Evolutionary conservation across 2,329 filamentous ascomycete species (phyloP).

Genomic region (Xylaria sp.): DNA sequence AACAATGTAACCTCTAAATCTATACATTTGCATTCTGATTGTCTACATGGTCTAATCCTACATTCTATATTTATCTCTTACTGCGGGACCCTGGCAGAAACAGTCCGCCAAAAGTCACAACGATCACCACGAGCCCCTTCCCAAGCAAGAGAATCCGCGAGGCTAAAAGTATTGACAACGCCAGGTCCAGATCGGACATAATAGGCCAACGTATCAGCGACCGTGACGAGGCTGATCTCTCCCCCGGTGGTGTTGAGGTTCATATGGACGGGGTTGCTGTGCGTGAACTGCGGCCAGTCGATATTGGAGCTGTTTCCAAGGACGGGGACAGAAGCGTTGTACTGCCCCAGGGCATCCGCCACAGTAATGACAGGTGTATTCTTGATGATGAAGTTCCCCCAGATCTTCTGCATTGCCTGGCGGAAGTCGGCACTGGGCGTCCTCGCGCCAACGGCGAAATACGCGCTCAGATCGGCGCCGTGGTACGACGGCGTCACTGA

Average conservation of each 20-base stretch:
- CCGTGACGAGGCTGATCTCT: slow-evolving; percentile 34
- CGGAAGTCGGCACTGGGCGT: slow-evolving; percentile 50
- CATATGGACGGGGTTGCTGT: slow-evolving; percentile 53
- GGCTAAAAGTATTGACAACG: slow-evolving; percentile 45
- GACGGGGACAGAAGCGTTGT: slow-evolving; percentile 49
- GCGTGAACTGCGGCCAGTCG: slow-evolving; percentile 51
- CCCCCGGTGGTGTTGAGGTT: slow-evolving; percentile 59
- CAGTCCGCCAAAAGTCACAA: slow-evolving; percentile 46
- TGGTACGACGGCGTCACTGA: slow-evolving; percentile 52
- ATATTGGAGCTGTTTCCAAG: slow-evolving; percentile 41
- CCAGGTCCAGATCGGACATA: slow-evolving; percentile 43
- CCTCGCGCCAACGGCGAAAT: slow-evolving; percentile 48
- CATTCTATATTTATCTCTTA: slow-evolving; percentile 16
- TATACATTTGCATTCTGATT: slow-evolving; percentile 2
- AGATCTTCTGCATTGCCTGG: slow-evolving; percentile 55
- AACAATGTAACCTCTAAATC: not conserved
- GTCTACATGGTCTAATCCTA: not conserved
- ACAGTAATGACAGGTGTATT: slow-evolving; percentile 55
- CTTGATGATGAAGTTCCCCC: slow-evolving; percentile 57
- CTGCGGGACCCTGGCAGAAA: slow-evolving; percentile 43
- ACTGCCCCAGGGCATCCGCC: slow-evolving; percentile 47
- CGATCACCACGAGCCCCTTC: slow-evolving; percentile 45
- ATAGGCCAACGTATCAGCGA: slow-evolving; percentile 44
- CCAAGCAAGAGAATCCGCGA: slow-evolving; percentile 43
- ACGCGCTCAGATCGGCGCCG: slow-evolving; percentile 51